Evolutionary conservation across 495 filamentous ascomycete species (phyloP), one percentile per base, ranked within the genome.

Genomic region (Cladorrhinum samala): DNA sequence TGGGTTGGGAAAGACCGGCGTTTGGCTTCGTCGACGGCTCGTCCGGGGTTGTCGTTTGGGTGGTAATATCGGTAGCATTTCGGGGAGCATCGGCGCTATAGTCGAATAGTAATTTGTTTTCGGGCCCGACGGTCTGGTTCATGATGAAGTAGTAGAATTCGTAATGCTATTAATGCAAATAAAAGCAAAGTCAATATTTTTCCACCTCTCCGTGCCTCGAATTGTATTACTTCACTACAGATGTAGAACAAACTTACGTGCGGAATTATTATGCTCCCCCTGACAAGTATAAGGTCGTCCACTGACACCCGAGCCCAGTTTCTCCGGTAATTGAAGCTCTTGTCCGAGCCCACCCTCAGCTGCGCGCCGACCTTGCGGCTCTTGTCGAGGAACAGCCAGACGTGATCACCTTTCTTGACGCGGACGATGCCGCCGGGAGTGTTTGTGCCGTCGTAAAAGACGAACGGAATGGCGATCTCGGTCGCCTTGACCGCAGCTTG

Each of bases 391-490:
- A 96, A 95, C 11, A 95, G 62, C 91, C 92, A 96, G 14, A 93
- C 74, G 46, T 79, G 83, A 58, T 96, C 91, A 0, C 93, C 93
- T 63, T 98, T 98, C 71, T 90, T 96, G 47, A 96, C 82, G 56
- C 81, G 82, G 62, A 84, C 92, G 17, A 77, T 73, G 18, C 94
- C 86, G 21, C 88, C 84, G 1, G 91, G 84, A n/a, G 88, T 91
- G 67, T 93, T 92, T 3, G 89, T 94, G n/a, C 93, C 93, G 53
- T 98, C 94, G 69, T 95, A 97, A 64, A 98, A 97, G 19, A 96
- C 89, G 69, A 98, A 98, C 0, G 93, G 93, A 2, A 98, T 88
- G 38, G 85, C 73, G 18, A 98, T 89, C 62, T 96, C 90, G 20
- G 91, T 89, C 30, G 82, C 82, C 72, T 94, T 96, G 51, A 97